Conservation (phyloP, 768 basidiomycete genomes). For the Podaxis sp. region DNA sequence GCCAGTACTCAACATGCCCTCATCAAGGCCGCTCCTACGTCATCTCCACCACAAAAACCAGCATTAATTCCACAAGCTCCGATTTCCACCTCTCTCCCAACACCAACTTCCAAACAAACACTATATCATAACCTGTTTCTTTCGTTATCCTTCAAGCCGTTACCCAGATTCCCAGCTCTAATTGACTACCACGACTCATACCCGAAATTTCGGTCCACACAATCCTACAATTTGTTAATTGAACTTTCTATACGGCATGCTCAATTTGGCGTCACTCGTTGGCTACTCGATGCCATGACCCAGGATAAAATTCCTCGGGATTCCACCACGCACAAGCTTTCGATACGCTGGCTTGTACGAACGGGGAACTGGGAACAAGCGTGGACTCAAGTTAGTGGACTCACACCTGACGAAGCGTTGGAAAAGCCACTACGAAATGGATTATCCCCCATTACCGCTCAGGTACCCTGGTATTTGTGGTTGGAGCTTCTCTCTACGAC, state of each 20-base stretch:
- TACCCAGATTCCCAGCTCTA: slow-evolving; percentile 8
- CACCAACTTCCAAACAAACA: neutral
- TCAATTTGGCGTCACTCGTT: slow-evolving; percentile 12
- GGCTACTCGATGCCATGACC: slow-evolving; percentile 11
- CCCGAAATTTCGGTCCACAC: slow-evolving; percentile 12
- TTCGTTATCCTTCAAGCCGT: slow-evolving; percentile 5
- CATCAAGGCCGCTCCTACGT: neutral
- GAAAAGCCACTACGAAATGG: slow-evolving; percentile 10
- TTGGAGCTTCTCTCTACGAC: slow-evolving; percentile 29
- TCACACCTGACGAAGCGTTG: slow-evolving; percentile 7
- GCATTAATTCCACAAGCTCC: slow-evolving; percentile 1
- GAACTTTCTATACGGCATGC: slow-evolving; percentile 13
- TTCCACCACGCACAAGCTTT: slow-evolving; percentile 9
- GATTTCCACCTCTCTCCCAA: neutral
- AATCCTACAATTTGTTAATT: slow-evolving; percentile 15
- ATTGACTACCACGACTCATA: slow-evolving; percentile 15
- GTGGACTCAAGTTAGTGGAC: slow-evolving; percentile 6
- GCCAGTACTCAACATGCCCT: neutral
- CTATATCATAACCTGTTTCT: slow-evolving; percentile 3
- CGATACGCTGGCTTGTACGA: slow-evolving; percentile 13
- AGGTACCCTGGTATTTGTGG: slow-evolving; percentile 50
- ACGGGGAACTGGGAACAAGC: slow-evolving; percentile 16
- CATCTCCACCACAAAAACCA: neutral
- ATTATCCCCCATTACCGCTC: neutral
- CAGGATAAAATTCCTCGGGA: slow-evolving; percentile 8